phyloP scores from a whole-genome alignment of 2,329 filamentous ascomycete species.

The Cytospora paraplurivora region DNA sequence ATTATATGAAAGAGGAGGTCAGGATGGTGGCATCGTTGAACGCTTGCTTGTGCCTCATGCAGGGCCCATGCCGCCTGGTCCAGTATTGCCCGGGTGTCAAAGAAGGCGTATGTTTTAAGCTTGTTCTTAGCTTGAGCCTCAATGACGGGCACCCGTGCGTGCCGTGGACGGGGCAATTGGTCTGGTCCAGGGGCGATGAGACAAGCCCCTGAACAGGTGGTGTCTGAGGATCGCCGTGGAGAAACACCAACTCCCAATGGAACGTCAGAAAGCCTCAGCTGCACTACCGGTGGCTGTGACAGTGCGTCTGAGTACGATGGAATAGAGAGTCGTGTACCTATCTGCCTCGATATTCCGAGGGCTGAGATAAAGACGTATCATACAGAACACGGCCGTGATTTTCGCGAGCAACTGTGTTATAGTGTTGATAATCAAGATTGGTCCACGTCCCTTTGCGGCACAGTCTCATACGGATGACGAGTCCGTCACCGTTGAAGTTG shows the following conservation, averaged over 20 bases:
- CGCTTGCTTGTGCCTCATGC: conserved; percentile 12
- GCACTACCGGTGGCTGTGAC: conserved; percentile 14
- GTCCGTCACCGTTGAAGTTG: not conserved
- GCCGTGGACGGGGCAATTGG: conserved; percentile 3
- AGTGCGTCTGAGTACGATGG: not conserved
- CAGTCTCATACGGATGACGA: not conserved
- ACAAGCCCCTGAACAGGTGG: conserved; percentile 26
- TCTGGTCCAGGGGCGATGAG: conserved; percentile 20
- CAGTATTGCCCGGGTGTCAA: conserved; percentile 1
- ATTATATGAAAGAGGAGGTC: conserved; percentile 16
- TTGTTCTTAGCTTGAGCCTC: conserved; percentile 21
- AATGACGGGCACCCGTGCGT: not conserved
- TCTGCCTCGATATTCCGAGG: not conserved
- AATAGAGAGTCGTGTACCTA: no score
- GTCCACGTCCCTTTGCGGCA: no score
- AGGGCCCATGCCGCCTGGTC: not conserved
- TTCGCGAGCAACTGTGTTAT: not conserved
- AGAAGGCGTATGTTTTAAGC: conserved; percentile 6
- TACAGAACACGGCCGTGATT: not conserved
- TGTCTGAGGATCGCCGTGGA: conserved; percentile 27
- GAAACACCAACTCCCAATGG: conserved; percentile 21
- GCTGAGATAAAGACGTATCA: not conserved
- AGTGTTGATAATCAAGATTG: not conserved
- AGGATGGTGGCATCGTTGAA: conserved; percentile 25
- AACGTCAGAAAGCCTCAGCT: not conserved